Conservation (phyloP, 192 early-diverging fungal genomes). For the Backusella liffmaniae region DNA sequence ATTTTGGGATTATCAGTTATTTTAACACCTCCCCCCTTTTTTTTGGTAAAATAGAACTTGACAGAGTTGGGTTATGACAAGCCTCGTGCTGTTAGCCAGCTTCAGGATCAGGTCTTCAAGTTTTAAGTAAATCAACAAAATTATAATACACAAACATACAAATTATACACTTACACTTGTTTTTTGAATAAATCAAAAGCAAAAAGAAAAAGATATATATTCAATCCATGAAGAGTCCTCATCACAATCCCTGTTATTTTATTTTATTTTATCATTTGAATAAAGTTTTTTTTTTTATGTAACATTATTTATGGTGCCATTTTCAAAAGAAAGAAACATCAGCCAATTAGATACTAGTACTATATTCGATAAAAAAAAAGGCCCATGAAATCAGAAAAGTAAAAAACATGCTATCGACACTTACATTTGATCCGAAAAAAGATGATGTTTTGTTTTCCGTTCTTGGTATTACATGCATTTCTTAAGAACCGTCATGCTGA, state of each 20-base stretch:
- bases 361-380: background rate
- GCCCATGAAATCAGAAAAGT: background rate
- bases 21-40: background rate
- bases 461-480: background rate
- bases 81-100: slow-evolving; percentile 74
- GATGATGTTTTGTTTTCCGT: background rate
- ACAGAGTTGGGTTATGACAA: slow-evolving; percentile 80
- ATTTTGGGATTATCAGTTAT: background rate
- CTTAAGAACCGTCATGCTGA: background rate
- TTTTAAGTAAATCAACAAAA: slow-evolving; percentile 55
- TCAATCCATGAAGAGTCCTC: background rate
- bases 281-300: slow-evolving; percentile 8
- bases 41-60: slow-evolving; percentile 31
- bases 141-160: background rate
- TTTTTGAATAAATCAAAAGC: background rate
- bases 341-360: background rate
- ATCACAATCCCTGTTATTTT: background rate
- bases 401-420: background rate
- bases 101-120: slow-evolving; percentile 86
- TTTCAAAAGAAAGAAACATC: background rate
- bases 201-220: background rate
- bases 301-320: background rate
- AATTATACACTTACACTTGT: background rate
- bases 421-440: background rate
- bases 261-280: background rate